These are phyloP conservation scores for Trapa incisa DNA, from an alignment of 345 rosid species.

Conservation along the genomic window DNA sequence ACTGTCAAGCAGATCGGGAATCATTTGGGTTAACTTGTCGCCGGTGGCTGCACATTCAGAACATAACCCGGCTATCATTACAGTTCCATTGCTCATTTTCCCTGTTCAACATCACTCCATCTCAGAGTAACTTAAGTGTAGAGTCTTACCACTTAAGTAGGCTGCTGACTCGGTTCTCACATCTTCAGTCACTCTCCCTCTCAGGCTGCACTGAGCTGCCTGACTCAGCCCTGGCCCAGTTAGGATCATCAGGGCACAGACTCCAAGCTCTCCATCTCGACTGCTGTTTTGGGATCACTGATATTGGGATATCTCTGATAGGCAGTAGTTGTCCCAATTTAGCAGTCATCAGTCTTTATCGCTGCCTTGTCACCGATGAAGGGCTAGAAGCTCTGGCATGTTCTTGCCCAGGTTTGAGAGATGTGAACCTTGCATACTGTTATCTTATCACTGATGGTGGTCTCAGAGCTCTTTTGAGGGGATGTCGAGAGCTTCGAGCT, in stretches of 20 bases:
- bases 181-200: constrained; percentile 41
- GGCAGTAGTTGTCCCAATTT: constrained; percentile 40
- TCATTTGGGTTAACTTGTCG: constrained; percentile 72
- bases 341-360: constrained; percentile 40
- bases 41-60: constrained; percentile 56
- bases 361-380: constrained; percentile 40
- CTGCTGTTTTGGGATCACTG: constrained; percentile 52
- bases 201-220: constrained; percentile 51
- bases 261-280: constrained; percentile 44
- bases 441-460: constrained; percentile 41
- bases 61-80: constrained; percentile 33
- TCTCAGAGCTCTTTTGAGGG: constrained; percentile 25
- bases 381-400: constrained; percentile 42
- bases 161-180: constrained; percentile 55
- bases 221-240: constrained; percentile 40
- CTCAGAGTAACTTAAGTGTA: constrained; percentile 22
- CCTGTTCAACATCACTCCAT: constrained; percentile 14
- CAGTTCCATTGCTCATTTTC: constrained; percentile 44
- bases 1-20: constrained; percentile 33
- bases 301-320: constrained; percentile 38
- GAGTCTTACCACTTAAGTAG: constrained; percentile 33
- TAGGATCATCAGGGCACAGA: constrained; percentile 33
- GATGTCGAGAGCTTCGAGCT: constrained; percentile 40
- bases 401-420: constrained; percentile 28
- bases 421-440: constrained; percentile 48